Conservation (phyloP, 139 green algal genomes). For the Penium margaritaceum region DNA sequence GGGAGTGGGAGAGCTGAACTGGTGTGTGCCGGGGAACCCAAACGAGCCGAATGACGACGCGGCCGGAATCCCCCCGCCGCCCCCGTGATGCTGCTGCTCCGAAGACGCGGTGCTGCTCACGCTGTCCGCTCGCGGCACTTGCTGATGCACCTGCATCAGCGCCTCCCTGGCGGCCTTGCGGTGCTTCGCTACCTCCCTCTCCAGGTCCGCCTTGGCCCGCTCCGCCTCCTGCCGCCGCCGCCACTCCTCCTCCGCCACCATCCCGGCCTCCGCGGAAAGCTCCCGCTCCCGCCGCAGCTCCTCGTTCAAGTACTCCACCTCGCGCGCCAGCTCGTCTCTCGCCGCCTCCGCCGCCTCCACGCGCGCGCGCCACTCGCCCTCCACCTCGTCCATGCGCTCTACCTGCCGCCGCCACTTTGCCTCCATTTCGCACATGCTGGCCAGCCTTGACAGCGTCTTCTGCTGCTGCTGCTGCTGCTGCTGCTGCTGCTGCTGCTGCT, state of each 20-base stretch:
- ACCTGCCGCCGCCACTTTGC: not conserved
- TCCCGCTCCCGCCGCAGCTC: not conserved
- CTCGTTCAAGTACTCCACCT: not conserved
- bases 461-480: not conserved
- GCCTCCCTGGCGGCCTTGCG: not conserved
- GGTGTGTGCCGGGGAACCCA: too few species aligned
- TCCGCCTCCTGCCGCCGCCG: not conserved
- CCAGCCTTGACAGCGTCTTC: not conserved
- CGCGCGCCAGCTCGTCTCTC: not conserved
- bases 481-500: not conserved
- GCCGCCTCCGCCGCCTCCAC: not conserved
- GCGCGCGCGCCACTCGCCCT: not conserved
- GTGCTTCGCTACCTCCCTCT: not conserved
- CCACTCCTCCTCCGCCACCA: slow-evolving; percentile 7
- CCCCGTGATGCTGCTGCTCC: not conserved
- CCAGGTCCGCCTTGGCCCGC: not conserved
- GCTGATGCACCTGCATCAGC: not conserved
- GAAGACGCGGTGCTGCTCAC: not conserved
- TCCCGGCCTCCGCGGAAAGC: not conserved
- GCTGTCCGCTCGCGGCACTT: not conserved
- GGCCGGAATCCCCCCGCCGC: not conserved
- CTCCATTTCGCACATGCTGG: too few species aligned
- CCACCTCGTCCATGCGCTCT: not conserved
- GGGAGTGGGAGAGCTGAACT: too few species aligned
- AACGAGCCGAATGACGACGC: too few species aligned